Evolutionary conservation across 306 rosid genomes (phyloP).

Genomic region (Arachis hypogaea): DNA sequence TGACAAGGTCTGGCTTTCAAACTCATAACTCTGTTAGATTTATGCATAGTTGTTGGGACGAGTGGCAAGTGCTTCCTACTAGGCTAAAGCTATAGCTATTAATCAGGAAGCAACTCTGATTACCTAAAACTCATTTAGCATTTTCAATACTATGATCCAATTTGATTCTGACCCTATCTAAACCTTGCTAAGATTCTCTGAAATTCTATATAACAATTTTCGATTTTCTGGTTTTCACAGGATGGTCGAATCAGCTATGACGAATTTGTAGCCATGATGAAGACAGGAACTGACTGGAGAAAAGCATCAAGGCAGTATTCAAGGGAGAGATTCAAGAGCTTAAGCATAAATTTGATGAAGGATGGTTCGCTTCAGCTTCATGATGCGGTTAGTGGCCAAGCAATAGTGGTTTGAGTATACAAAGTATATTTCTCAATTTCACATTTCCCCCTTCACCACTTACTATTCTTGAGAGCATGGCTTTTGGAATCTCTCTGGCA

Average conservation of each 20-base stretch:
- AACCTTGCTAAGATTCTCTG: no score
- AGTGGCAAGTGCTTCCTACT: conserved; percentile 3
- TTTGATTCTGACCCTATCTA: no score
- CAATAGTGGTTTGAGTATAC: conserved; percentile 67
- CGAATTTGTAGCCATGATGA: conserved; percentile 98
- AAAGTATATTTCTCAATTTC: conserved; percentile 39
- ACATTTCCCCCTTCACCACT: conserved; percentile 32
- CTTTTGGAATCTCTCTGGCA: conserved; percentile 44
- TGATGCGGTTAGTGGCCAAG: conserved; percentile 81
- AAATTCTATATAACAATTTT: conserved; percentile 6
- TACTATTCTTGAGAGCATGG: conserved; percentile 40
- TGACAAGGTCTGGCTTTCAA: conserved; percentile 76
- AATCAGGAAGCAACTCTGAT: no score
- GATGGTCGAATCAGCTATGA: conserved; percentile 92
- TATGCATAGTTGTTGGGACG: background rate
- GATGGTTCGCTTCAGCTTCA: conserved; percentile 98
- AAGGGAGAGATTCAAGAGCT: conserved; percentile 97
- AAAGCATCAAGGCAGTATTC: conserved; percentile 98
- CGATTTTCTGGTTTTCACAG: conserved; percentile 45
- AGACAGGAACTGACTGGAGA: conserved; percentile 99
- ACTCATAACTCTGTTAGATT: conserved; percentile 20
- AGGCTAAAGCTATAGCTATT: no score
- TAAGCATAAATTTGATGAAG: conserved; percentile 94
- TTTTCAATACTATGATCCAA: no score
- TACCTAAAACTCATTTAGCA: no score